A percentile compares a stretch with the other conserved stretches of the same genome.
Conservation (phyloP, 2,329 filamentous ascomycete genomes). For the Talaromyces albobiverticillius region DNA sequence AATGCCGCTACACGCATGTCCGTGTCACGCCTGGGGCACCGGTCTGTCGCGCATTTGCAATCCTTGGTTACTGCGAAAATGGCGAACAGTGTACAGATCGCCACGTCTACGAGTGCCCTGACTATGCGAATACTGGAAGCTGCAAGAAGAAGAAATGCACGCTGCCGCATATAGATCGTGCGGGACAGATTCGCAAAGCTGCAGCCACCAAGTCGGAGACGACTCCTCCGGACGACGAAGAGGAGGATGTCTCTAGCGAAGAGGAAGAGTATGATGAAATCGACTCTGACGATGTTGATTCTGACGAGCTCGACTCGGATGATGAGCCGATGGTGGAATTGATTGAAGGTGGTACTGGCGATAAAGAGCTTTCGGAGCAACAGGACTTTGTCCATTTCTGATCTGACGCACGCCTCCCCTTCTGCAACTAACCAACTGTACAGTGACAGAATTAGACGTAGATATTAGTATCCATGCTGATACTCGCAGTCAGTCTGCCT, state of each 20-base stretch:
- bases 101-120: conserved; percentile 90
- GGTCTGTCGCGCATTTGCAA: conserved; percentile 81
- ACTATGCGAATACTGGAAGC: conserved; percentile 85
- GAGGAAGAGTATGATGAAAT: conserved; percentile 64
- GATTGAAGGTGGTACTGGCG: conserved; percentile 34
- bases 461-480: background rate
- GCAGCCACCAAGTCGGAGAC: conserved; percentile 41
- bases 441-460: conserved; percentile 2
- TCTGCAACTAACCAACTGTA: background rate
- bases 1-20: conserved; percentile 85
- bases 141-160: conserved; percentile 81
- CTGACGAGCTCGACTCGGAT: conserved; percentile 55
- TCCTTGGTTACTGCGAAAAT: conserved; percentile 83
- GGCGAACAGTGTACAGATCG: conserved; percentile 74
- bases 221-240: conserved; percentile 46
- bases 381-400: conserved; percentile 52
- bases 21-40: conserved; percentile 71
- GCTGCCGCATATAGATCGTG: conserved; percentile 82
- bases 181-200: conserved; percentile 69
- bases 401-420: no score
- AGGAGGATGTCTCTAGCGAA: conserved; percentile 73
- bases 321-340: conserved; percentile 27
- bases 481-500: no score
- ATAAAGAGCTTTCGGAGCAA: conserved; percentile 51
- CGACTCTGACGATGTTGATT: conserved; percentile 67